Conservation (phyloP, 495 filamentous ascomycete genomes). For the Xanthoparmelia taractica region DNA sequence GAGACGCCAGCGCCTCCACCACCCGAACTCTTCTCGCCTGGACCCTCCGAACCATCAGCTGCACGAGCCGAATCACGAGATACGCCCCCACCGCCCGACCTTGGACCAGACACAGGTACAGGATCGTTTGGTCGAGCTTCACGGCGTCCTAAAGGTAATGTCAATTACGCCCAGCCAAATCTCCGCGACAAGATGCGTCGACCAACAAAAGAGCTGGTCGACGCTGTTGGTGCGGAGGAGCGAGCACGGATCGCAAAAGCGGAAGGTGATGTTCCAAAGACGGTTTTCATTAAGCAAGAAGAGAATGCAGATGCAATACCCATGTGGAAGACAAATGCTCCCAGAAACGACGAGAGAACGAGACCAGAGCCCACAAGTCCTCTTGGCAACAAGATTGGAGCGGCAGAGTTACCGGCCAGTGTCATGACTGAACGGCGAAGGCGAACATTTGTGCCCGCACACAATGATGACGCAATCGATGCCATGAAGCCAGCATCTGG, state of each 20-base stretch:
- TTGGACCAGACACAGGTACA: conserved; percentile 34
- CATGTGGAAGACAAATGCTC: conserved; percentile 21
- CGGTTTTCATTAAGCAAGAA: conserved; percentile 17
- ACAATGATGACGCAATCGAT: conserved; percentile 9
- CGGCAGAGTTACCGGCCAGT: conserved; percentile 20
- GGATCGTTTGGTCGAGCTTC: conserved; percentile 50
- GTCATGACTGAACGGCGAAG: conserved; percentile 25
- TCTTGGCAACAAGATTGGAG: conserved; percentile 19
- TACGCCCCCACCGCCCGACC: conserved; percentile 50
- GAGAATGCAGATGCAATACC: conserved; percentile 17
- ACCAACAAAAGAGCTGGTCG: conserved; percentile 63
- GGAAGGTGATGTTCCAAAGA: conserved; percentile 9
- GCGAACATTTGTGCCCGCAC: conserved; percentile 16
- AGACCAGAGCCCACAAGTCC: conserved; percentile 25
- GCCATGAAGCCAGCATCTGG: conserved; percentile 4
- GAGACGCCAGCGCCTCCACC: conserved; percentile 26
- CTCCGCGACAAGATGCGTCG: conserved; percentile 82
- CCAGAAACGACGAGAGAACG: conserved; percentile 9
- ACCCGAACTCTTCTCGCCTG: conserved; percentile 32
- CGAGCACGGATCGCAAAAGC: conserved; percentile 15
- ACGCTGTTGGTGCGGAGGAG: conserved; percentile 56
- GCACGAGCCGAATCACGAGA: conserved; percentile 35
- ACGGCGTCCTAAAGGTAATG: conserved; percentile 54
- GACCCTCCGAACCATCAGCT: conserved; percentile 33
- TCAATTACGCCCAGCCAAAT: conserved; percentile 84